A percentile compares a stretch with the other conserved stretches of the same genome.
These are phyloP conservation scores for Poa annua DNA, from an alignment of 176 grass and related monocot species.

Conservation along the genomic window DNA sequence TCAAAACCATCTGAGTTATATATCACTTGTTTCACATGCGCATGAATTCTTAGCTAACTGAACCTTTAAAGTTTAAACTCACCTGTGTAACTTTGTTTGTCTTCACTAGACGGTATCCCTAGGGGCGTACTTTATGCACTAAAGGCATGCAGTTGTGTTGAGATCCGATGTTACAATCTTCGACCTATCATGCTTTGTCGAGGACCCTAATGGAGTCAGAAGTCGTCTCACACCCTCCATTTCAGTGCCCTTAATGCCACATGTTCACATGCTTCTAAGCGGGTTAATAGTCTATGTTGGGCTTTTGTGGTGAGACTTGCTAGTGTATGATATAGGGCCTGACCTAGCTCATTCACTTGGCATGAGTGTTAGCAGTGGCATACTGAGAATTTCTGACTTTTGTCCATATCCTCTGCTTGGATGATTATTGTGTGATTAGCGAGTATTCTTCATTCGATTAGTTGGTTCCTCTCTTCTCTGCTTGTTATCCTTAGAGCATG, in stretches of 20 bases:
- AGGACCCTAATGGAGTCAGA: not conserved
- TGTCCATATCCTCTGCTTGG: not conserved
- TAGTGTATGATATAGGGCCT: not conserved
- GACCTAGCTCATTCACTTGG: not conserved
- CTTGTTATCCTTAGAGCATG: not conserved
- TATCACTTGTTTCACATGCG: not conserved
- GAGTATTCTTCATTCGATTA: not conserved
- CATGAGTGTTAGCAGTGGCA: not conserved
- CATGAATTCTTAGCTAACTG: not conserved
- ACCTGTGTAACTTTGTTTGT: not conserved
- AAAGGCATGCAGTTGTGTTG: not conserved
- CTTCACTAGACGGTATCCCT: not conserved
- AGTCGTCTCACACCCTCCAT: not conserved
- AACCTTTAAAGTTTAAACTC: not conserved
- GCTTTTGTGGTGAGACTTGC: not conserved
- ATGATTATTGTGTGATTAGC: not conserved
- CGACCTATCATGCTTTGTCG: not conserved
- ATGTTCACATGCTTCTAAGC: not conserved
- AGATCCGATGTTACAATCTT: not conserved
- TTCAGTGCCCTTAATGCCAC: not conserved
- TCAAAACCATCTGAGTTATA: not conserved
- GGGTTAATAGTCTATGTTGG: not conserved
- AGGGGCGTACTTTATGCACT: not conserved
- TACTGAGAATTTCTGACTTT: not conserved
- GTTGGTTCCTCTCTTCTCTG: not conserved